phyloP scores from a whole-genome alignment of 495 filamentous ascomycete species.

The Aspergillus homomorphus region DNA sequence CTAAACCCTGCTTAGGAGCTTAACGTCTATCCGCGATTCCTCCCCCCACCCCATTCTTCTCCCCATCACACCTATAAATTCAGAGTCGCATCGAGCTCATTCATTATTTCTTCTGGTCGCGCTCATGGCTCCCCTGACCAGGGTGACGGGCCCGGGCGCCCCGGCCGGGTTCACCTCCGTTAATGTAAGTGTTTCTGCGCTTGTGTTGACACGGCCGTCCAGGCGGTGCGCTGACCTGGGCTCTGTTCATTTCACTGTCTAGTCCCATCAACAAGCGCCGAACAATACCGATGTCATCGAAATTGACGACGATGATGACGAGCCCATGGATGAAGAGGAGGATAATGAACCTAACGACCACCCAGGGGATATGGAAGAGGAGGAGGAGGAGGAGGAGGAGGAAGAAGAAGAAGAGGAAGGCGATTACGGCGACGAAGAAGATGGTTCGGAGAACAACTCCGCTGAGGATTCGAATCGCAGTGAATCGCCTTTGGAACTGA shows the following conservation, averaged over 20 bases:
- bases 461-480: conserved; percentile 18
- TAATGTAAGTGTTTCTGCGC: conserved; percentile 23
- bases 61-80: not conserved
- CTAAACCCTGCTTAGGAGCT: conserved; percentile 12
- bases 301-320: conserved; percentile 40
- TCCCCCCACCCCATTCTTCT: not conserved
- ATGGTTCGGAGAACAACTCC: conserved; percentile 20
- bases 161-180: conserved; percentile 23
- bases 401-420: conserved; percentile 30
- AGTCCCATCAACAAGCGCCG: conserved; percentile 19
- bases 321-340: conserved; percentile 26
- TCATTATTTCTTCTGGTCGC: conserved; percentile 5
- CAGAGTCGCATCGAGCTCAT: conserved; percentile 5
- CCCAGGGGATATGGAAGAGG: conserved; percentile 27
- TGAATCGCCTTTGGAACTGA: conserved; percentile 22
- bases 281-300: conserved; percentile 40
- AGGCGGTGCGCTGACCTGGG: conserved; percentile 12
- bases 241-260: conserved; percentile 1
- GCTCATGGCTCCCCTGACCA: conserved; percentile 30
- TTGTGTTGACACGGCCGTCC: conserved; percentile 12
- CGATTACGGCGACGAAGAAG: conserved; percentile 16
- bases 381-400: conserved; percentile 24
- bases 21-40: not conserved
- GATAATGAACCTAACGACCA: conserved; percentile 16
- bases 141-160: conserved; percentile 21